Conservation (phyloP, 176 grass and related monocot species). For the Canna indica region DNA sequence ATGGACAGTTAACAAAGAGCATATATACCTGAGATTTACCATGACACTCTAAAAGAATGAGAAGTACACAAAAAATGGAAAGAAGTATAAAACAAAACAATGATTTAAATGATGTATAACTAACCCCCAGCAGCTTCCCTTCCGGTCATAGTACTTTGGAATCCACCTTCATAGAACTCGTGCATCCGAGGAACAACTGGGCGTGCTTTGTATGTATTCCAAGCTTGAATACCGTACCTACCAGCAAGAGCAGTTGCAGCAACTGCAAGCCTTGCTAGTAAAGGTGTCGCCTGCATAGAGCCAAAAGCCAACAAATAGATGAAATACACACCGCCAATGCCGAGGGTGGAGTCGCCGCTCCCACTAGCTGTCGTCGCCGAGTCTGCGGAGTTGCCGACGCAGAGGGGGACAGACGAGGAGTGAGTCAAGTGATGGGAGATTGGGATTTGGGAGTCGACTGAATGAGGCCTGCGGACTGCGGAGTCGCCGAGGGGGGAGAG, state of each 20-base stretch:
- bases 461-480: no score
- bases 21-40: background rate
- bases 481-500: no score
- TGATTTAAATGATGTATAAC: conserved; percentile 22
- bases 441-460: no score
- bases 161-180: conserved; percentile 94
- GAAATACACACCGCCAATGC: background rate
- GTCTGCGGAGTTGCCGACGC: no score
- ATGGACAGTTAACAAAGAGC: background rate
- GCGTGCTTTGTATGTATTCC: conserved; percentile 74
- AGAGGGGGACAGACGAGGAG: no score
- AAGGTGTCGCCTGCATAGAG: conserved; percentile 40
- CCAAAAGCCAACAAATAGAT: background rate
- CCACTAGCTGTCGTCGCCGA: no score
- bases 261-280: conserved; percentile 72
- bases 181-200: conserved; percentile 77
- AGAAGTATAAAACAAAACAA: background rate
- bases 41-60: background rate
- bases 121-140: conserved; percentile 81
- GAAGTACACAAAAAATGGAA: background rate
- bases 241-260: conserved; percentile 63
- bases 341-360: no score
- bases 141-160: conserved; percentile 64
- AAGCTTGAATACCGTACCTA: conserved; percentile 68
- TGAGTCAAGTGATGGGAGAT: no score